Percentiles rank a stretch among this genome's conserved stretches.
These are phyloP conservation scores for Lentinula raphanica DNA, from an alignment of 768 basidiomycete genomes.

Conservation along the genomic window DNA sequence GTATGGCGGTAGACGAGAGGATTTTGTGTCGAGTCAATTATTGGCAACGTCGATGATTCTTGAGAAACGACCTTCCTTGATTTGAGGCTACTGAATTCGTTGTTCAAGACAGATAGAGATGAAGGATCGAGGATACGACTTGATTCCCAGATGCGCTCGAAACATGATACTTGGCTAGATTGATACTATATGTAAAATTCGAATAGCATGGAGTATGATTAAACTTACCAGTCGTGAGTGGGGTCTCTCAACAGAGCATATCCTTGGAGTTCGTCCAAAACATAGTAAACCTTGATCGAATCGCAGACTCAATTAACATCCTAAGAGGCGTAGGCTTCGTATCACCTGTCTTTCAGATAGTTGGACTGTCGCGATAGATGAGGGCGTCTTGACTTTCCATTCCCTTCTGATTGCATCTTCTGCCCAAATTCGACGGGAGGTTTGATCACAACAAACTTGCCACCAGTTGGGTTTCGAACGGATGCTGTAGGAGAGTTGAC, in stretches of 20 bases:
- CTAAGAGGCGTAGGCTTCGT: neutral
- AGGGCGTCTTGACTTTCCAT: slow-evolving; percentile 33
- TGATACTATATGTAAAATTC: neutral
- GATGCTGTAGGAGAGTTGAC: slow-evolving; percentile 38
- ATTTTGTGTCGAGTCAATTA: slow-evolving; percentile 38
- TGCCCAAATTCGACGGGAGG: slow-evolving; percentile 27
- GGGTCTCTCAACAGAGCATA: slow-evolving; percentile 38
- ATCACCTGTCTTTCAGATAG: slow-evolving; percentile 38
- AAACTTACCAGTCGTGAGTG: slow-evolving; percentile 29
- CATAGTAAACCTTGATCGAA: slow-evolving; percentile 35
- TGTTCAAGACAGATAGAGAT: slow-evolving; percentile 14
- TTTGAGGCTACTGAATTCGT: slow-evolving; percentile 18
- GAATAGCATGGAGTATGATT: neutral
- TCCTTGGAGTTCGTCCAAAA: slow-evolving; percentile 43
- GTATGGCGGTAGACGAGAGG: slow-evolving; percentile 37
- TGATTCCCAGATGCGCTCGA: slow-evolving; percentile 51
- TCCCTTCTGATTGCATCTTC: slow-evolving; percentile 19
- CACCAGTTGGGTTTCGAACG: slow-evolving; percentile 38
- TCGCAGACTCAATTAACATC: neutral
- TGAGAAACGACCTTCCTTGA: slow-evolving; percentile 6
- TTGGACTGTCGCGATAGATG: slow-evolving; percentile 22
- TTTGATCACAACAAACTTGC: slow-evolving; percentile 22
- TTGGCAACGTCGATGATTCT: slow-evolving; percentile 18
- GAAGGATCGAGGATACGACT: slow-evolving; percentile 18
- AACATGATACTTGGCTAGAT: slow-evolving; percentile 48